Evolutionary conservation across 169 alveolate genomes (phyloP).

Genomic region (Plasmodium vivax): DNA sequence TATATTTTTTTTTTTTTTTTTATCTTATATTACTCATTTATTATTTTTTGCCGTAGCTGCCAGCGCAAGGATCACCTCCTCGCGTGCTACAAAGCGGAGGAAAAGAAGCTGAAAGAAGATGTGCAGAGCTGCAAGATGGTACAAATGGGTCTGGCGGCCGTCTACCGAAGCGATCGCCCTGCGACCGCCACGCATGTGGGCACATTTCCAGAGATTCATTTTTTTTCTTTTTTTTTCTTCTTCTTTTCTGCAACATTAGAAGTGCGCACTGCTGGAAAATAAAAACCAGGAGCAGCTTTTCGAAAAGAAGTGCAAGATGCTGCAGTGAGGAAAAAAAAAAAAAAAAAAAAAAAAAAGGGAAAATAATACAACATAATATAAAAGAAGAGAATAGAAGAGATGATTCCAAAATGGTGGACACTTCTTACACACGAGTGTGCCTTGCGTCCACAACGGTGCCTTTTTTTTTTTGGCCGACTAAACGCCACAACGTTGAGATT

Average conservation of each 20-base stretch:
- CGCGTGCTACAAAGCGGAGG: constrained; percentile 47
- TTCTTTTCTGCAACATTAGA: constrained; percentile 17
- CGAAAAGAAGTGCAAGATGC: constrained; percentile 40
- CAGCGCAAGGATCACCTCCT: constrained; percentile 14
- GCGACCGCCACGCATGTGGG: neutral
- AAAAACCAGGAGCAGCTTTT: neutral
- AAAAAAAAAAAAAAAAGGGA: neutral
- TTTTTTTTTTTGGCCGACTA: neutral
- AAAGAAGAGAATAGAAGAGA: too few species aligned
- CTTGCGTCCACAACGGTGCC: neutral
- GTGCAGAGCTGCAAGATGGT: constrained; percentile 36
- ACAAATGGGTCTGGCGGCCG: neutral
- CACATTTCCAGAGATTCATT: neutral
- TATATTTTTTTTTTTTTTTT: neutral
- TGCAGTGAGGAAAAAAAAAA: constrained; percentile 14
- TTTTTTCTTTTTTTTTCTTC: constrained; percentile 15
- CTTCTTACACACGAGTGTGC: neutral
- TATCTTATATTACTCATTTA: neutral
- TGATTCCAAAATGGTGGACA: neutral
- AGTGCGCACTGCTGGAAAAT: constrained; percentile 59
- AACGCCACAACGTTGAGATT: neutral
- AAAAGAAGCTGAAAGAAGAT: constrained; percentile 45
- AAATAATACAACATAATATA: too few species aligned
- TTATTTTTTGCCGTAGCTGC: neutral
- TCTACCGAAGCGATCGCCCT: neutral